Base-by-base conservation (phyloP, 2,329 filamentous ascomycete genomes). In the Phaeophleospora eucalypticola region DNA sequence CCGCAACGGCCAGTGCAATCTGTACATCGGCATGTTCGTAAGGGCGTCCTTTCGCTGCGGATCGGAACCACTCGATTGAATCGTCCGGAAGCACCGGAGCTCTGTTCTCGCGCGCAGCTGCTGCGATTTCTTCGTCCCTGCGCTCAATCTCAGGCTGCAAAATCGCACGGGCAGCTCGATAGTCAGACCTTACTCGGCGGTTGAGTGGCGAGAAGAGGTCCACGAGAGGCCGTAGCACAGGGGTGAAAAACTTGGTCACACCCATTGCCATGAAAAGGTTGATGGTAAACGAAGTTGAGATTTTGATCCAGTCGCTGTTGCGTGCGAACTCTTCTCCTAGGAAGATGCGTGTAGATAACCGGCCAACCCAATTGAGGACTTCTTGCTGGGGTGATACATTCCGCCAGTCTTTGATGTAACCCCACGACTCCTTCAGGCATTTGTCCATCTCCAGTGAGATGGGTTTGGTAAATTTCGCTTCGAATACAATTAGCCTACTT, bases 261-360 rank as follows among this genome's bases (percentile, higher is more conserved):
- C 18, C 63, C 35, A 17, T 65, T 48, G 3, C 66, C 1, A 60
- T 48, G 18, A 68, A 66, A 0, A 67, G 49, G 16, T 69, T 65
- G 35, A 65, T 53, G 1, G 70, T 66, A 56, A 71, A 73, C 29
- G 56, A 47, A 12, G 58, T 63, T 16, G 64, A 58, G 2, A 65
- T 60, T 0, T 62, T 47, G 10, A 73, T 58, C 71, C 71, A 74
- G 43, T 64, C 56, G 44, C 65, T 55, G 46, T 72, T 68, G 18
- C 62, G 60, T 42, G 65, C 67, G 4, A 70, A 53, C 4, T 53
- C 48, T 3, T 64, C 57, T 15, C 71, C 69, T 21, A 69, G 62
- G 42, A 73, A 68, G 34, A 74, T 60, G 15, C 70, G 63, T 1
- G 67, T 65, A 1, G 68, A 69, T 4, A 71, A 56, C 14, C 70